Evolutionary conservation across 208 protist genomes (phyloP).

Genomic region (Leptomonas pyrrhocoris): DNA sequence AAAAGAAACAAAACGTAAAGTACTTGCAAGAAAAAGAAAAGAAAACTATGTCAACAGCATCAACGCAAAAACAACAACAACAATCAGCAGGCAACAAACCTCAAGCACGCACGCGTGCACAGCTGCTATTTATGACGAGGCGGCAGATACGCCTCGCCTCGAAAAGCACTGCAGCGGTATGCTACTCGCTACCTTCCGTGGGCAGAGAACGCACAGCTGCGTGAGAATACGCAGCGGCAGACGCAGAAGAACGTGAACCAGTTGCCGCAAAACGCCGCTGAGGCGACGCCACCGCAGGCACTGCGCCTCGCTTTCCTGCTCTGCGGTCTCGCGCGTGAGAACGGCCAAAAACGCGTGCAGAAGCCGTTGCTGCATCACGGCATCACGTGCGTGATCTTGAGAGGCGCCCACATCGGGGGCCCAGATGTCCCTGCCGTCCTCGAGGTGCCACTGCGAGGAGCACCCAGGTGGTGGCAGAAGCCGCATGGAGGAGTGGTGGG

Average conservation of each 20-base stretch:
- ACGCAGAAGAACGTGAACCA: conserved; percentile 8
- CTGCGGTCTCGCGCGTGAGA: conserved; percentile 10
- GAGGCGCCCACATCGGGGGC: not conserved
- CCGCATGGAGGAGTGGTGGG: conserved; percentile 4
- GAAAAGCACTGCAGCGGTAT: not conserved
- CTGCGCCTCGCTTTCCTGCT: not conserved
- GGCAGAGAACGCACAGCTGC: not conserved
- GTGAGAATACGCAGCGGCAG: conserved; percentile 7
- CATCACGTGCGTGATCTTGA: not conserved
- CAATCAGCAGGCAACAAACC: too few species aligned
- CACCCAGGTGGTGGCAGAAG: not conserved
- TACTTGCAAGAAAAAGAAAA: too few species aligned
- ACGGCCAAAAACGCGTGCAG: conserved; percentile 24
- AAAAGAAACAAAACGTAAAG: too few species aligned
- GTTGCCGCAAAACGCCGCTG: not conserved
- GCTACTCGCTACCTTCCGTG: not conserved
- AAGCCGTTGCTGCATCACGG: conserved; percentile 20
- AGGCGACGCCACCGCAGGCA: not conserved
- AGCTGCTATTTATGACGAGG: too few species aligned
- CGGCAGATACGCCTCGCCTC: too few species aligned
- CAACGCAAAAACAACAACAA: too few species aligned
- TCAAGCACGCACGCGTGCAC: too few species aligned
- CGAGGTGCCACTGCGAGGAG: not conserved
- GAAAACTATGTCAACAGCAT: too few species aligned
- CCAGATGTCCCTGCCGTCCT: not conserved